These are phyloP conservation scores for Paxillus rubicundulus DNA, from an alignment of 768 basidiomycete genomes.

Conservation along the genomic window DNA sequence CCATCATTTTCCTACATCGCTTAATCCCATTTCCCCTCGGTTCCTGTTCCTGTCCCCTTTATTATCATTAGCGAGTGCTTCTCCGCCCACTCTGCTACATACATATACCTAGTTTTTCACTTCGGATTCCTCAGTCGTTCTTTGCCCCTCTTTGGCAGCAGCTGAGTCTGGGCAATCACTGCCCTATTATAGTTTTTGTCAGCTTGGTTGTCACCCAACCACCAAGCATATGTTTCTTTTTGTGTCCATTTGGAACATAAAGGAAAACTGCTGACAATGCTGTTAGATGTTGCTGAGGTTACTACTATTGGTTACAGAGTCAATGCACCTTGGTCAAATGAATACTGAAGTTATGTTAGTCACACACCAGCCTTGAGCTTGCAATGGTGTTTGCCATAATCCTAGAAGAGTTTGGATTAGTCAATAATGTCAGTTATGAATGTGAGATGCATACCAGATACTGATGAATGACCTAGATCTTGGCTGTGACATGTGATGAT, in stretches of 20 bases:
- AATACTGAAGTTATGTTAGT: constrained; percentile 4
- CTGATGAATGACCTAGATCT: constrained; percentile 29
- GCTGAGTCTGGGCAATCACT: too few species aligned
- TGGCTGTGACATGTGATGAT: too few species aligned
- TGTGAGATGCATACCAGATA: constrained; percentile 17
- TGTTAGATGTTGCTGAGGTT: constrained; percentile 40
- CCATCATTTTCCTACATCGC: too few species aligned
- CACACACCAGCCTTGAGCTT: constrained; percentile 36
- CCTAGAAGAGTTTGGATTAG: constrained; percentile 35
- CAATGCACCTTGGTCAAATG: too few species aligned
- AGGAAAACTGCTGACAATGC: constrained; percentile 22
- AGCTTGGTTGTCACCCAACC: constrained; percentile 39
- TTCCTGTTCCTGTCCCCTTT: too few species aligned
- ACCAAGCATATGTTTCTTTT: constrained; percentile 31
- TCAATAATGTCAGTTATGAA: constrained; percentile 28
- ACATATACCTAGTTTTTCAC: too few species aligned
- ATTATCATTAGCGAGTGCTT: too few species aligned
- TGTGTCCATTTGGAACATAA: constrained; percentile 33
- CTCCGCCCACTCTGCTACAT: too few species aligned
- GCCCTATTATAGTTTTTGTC: too few species aligned
- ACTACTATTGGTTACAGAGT: constrained; percentile 14
- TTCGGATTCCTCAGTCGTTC: too few species aligned
- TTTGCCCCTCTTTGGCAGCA: too few species aligned
- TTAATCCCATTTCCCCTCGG: too few species aligned
- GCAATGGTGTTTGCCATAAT: constrained; percentile 33